These are phyloP conservation scores for Quillaja saponaria DNA, from an alignment of 306 rosid species.

Conservation along the genomic window DNA sequence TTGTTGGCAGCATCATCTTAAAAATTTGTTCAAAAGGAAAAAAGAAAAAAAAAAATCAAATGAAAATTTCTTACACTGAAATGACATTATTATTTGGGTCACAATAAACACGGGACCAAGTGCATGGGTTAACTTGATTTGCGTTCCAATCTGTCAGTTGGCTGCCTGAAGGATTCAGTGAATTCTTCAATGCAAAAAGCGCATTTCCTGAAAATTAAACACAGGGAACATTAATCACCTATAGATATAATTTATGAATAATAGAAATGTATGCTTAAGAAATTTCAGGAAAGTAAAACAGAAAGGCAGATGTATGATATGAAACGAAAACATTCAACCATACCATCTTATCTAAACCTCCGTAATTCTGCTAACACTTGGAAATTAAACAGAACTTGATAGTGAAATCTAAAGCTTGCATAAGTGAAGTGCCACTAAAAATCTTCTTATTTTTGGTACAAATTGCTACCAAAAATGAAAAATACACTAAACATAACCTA, in stretches of 20 bases:
- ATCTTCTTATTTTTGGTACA: background rate
- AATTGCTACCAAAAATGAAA: background rate
- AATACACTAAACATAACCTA: slow-evolving; percentile 17
- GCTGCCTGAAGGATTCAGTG: slow-evolving; percentile 60
- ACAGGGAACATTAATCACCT: slow-evolving; percentile 24
- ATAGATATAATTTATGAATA: slow-evolving; percentile 3
- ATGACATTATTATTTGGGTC: slow-evolving; percentile 46
- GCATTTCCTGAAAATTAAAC: slow-evolving; percentile 74
- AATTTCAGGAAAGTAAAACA: slow-evolving; percentile 19
- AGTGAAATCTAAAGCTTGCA: slow-evolving; percentile 1
- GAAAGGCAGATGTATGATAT: background rate
- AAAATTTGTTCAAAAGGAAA: slow-evolving; percentile 21
- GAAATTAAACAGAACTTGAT: slow-evolving; percentile 20
- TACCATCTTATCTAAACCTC: background rate
- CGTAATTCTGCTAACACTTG: background rate
- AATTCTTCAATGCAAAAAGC: slow-evolving; percentile 52
- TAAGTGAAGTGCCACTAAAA: slow-evolving; percentile 1
- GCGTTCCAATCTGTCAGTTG: slow-evolving; percentile 87
- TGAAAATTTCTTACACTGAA: slow-evolving; percentile 68
- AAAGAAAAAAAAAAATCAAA: slow-evolving; percentile 15
- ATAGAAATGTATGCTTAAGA: background rate
- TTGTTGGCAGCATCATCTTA: slow-evolving; percentile 1
- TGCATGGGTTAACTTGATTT: slow-evolving; percentile 93
- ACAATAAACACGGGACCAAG: slow-evolving; percentile 85
- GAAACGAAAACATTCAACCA: slow-evolving; percentile 18